Evolutionary conservation across 352 stramenopile species (phyloP).

Genomic region (Pythium grandisporangium): DNA sequence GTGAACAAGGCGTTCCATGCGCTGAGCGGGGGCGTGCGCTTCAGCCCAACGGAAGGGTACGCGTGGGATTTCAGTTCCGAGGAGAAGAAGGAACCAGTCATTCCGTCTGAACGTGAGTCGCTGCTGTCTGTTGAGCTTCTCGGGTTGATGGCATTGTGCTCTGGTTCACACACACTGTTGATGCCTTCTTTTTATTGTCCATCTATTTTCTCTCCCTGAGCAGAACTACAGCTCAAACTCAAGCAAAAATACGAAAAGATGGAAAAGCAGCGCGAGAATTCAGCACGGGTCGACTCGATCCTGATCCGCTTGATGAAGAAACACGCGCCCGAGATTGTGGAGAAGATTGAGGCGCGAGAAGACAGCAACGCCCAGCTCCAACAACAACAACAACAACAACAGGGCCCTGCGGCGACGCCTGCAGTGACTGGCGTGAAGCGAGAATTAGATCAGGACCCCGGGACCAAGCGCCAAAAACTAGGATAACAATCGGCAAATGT

Average conservation of each 20-base stretch:
- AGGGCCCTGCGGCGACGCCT: too few relatives aligned
- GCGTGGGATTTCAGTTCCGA: constrained; percentile 83
- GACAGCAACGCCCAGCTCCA: too few relatives aligned
- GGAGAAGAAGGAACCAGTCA: constrained; percentile 79
- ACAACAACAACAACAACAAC: too few relatives aligned
- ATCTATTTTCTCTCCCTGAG: not conserved
- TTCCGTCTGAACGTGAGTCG: constrained; percentile 70
- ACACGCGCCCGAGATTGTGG: constrained; percentile 74
- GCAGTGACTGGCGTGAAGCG: constrained; percentile 10
- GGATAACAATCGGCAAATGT: constrained; percentile 15
- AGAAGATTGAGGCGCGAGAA: constrained; percentile 57
- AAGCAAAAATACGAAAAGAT: constrained; percentile 86
- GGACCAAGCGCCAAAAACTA: constrained; percentile 60
- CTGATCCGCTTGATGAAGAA: constrained; percentile 83
- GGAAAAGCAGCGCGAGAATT: constrained; percentile 81
- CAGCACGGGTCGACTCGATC: constrained; percentile 71
- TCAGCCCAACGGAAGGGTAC: constrained; percentile 80
- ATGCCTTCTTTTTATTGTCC: not conserved
- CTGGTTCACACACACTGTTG: not conserved
- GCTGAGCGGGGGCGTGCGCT: constrained; percentile 66
- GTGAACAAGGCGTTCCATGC: constrained; percentile 79
- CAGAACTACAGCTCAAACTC: constrained; percentile 77
- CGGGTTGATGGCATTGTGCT: not conserved
- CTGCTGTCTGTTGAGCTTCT: not conserved
- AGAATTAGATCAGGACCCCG: constrained; percentile 7